phyloP scores from a whole-genome alignment of 495 filamentous ascomycete species.

The Clohesyomyces aquaticus region DNA sequence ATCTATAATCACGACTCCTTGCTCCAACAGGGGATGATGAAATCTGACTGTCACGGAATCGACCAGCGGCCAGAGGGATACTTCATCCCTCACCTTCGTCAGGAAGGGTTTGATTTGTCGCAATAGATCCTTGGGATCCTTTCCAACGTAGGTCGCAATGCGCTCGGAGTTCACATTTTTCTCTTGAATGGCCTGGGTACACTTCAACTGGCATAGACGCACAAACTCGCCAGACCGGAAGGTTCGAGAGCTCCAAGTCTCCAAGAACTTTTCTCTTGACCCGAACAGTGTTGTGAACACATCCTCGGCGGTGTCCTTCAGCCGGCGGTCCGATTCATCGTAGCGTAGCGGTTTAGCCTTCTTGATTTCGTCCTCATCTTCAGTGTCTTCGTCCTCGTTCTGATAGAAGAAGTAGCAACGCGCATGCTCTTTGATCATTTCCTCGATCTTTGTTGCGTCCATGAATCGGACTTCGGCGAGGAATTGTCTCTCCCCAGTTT shows the following conservation, averaged over 20 bases:
- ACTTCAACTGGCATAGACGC: not conserved
- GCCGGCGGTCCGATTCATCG: slow-evolving; percentile 11
- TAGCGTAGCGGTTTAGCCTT: not conserved
- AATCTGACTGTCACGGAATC: not conserved
- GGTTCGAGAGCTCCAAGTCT: slow-evolving; percentile 3
- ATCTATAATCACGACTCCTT: slow-evolving; percentile 17
- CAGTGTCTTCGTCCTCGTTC: slow-evolving; percentile 1
- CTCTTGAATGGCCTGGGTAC: slow-evolving; percentile 1
- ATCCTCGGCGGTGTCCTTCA: slow-evolving; percentile 24
- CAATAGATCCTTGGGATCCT: slow-evolving; percentile 1
- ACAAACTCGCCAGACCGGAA: not conserved
- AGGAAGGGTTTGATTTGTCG: slow-evolving; percentile 4
- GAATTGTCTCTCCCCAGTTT: not conserved
- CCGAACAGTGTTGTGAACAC: slow-evolving; percentile 18
- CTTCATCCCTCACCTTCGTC: slow-evolving; percentile 8
- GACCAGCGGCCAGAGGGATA: slow-evolving; percentile 23
- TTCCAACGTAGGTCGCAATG: not conserved
- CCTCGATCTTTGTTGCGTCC: not conserved
- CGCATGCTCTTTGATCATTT: slow-evolving; percentile 10
- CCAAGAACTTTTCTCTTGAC: not conserved
- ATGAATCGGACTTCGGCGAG: slow-evolving; percentile 10
- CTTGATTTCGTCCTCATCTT: not conserved
- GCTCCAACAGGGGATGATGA: not conserved
- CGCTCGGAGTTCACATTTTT: not conserved
- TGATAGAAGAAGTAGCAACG: not conserved